Percentiles rank a stretch among this genome's conserved stretches.
phyloP scores from a whole-genome alignment of 108 stramenopile species.

The Craspedostauros australis region DNA sequence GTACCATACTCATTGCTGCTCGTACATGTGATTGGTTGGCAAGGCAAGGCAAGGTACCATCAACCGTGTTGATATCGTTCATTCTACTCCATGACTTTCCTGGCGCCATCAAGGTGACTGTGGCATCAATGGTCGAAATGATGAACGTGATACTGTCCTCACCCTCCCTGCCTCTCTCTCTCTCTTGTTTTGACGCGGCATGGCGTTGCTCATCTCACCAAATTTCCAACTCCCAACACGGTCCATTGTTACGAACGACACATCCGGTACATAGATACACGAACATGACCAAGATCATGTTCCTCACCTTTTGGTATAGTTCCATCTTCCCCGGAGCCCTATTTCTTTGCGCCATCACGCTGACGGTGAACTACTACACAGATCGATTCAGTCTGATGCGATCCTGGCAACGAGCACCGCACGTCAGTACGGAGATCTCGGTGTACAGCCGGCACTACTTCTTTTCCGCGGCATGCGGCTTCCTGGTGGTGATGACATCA shows the following conservation, averaged over 20 bases:
- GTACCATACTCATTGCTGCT: too few species aligned
- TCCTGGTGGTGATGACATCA: conserved; percentile 61
- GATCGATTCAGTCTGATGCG: conserved; percentile 71
- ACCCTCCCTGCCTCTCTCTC: not conserved
- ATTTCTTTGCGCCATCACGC: conserved; percentile 61
- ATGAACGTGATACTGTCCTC: not conserved
- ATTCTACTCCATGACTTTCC: too few species aligned
- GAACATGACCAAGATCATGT: conserved; percentile 59
- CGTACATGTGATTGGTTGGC: too few species aligned
- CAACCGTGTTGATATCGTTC: too few species aligned
- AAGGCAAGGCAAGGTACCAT: too few species aligned
- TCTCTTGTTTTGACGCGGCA: not conserved
- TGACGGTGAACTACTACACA: conserved; percentile 65
- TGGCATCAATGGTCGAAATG: too few species aligned
- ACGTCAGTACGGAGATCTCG: conserved; percentile 56
- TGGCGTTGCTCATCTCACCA: not conserved
- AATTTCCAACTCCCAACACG: not conserved
- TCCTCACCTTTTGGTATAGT: conserved; percentile 73
- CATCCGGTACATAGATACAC: conserved; percentile 5
- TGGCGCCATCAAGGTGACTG: too few species aligned
- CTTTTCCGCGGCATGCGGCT: conserved; percentile 50
- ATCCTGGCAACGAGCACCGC: conserved; percentile 73
- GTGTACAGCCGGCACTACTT: conserved; percentile 68
- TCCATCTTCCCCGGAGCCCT: conserved; percentile 70
- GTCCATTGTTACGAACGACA: too few species aligned